phyloP scores from a whole-genome alignment of 371 early-diverging fungal species.

The Cokeromyces recurvatus region DNA sequence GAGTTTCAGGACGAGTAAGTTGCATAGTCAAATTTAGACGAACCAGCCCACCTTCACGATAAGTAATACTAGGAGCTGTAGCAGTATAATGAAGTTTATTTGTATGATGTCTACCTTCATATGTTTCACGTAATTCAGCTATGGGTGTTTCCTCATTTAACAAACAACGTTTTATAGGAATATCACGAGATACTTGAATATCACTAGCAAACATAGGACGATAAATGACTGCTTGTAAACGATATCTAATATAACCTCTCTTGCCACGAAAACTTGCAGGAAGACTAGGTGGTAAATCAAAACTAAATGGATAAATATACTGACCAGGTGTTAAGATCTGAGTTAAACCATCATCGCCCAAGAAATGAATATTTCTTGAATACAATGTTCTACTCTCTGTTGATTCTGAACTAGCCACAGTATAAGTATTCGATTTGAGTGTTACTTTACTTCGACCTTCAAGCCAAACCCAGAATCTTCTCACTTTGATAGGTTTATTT shows the following conservation, averaged over 20 bases:
- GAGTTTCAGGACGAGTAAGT: constrained; percentile 26
- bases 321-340: constrained; percentile 29
- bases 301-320: constrained; percentile 32
- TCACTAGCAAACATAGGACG: constrained; percentile 39
- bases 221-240: constrained; percentile 28
- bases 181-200: constrained; percentile 27
- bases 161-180: constrained; percentile 35
- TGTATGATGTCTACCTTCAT: constrained; percentile 24
- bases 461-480: constrained; percentile 35
- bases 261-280: constrained; percentile 43
- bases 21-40: constrained; percentile 33
- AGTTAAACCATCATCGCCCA: constrained; percentile 32
- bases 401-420: constrained; percentile 27
- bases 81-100: constrained; percentile 33
- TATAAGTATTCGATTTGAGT: constrained; percentile 19
- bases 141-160: constrained; percentile 22
- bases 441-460: constrained; percentile 44
- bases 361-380: constrained; percentile 24
- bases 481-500: constrained; percentile 34
- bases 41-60: constrained; percentile 45
- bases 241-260: constrained; percentile 39
- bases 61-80: constrained; percentile 36
- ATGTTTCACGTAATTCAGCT: constrained; percentile 21
- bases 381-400: constrained; percentile 32
- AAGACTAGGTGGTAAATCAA: constrained; percentile 37